Conservation (phyloP, 306 rosid genomes). For the Cyamopsis tetragonoloba region DNA sequence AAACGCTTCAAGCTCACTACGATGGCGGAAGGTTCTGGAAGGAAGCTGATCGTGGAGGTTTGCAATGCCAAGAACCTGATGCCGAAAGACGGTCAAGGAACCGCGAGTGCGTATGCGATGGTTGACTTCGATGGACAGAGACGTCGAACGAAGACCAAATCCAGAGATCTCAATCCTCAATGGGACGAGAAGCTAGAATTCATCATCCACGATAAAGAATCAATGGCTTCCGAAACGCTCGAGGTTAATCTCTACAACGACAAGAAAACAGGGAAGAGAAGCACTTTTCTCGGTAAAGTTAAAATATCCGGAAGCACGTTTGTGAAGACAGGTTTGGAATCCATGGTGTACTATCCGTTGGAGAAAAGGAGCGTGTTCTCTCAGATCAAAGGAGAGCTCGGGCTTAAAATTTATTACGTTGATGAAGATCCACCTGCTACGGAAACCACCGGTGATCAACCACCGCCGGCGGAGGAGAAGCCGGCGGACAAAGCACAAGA, state of each 20-base stretch:
- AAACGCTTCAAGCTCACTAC: neutral
- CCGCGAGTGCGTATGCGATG: slow-evolving; percentile 88
- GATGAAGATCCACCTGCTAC: slow-evolving; percentile 57
- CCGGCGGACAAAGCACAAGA: slow-evolving; percentile 21
- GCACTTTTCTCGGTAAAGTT: slow-evolving; percentile 79
- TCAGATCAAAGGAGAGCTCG: slow-evolving; percentile 82
- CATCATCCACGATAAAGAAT: slow-evolving; percentile 48
- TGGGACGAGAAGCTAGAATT: slow-evolving; percentile 90
- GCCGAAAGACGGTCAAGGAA: slow-evolving; percentile 98
- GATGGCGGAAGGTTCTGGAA: slow-evolving; percentile 54
- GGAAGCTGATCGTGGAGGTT: slow-evolving; percentile 73
- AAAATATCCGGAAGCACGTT: slow-evolving; percentile 59
- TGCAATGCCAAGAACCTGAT: slow-evolving; percentile 77
- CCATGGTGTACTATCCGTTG: slow-evolving; percentile 59
- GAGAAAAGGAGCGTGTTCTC: slow-evolving; percentile 92
- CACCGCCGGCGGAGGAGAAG: slow-evolving; percentile 28
- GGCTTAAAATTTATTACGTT: slow-evolving; percentile 52
- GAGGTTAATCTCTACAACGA: slow-evolving; percentile 83
- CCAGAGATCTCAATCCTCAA: slow-evolving; percentile 76
- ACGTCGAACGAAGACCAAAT: slow-evolving; percentile 66
- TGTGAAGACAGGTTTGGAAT: slow-evolving; percentile 41
- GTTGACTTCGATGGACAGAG: slow-evolving; percentile 88
- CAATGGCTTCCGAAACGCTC: slow-evolving; percentile 49
- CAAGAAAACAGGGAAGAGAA: slow-evolving; percentile 61
- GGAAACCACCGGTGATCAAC: slow-evolving; percentile 13